Percentiles rank a stretch among this genome's conserved stretches.
These are phyloP conservation scores for Fusarium beomiforme DNA, from an alignment of 2,329 filamentous ascomycete genomes.

Conservation along the genomic window DNA sequence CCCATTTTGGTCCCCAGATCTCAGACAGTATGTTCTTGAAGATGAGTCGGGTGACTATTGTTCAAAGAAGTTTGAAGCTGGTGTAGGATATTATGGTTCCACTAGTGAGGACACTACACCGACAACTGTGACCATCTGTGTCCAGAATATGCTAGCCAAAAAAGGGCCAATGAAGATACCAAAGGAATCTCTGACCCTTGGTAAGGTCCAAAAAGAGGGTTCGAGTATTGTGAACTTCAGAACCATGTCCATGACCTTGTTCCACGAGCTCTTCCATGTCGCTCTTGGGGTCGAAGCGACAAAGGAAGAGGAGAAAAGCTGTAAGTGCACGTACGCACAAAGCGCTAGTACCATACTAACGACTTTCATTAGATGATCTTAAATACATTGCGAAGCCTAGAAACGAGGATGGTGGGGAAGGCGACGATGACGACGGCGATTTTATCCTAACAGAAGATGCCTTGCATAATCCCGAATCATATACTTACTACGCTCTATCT, in stretches of 20 bases:
- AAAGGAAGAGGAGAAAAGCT: background rate
- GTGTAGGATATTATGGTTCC: accelerated
- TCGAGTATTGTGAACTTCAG: background rate
- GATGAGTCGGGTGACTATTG: background rate
- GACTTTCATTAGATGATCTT: accelerated
- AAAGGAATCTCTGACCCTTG: background rate
- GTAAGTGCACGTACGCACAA: no score
- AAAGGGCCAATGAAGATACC: no score
- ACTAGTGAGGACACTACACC: background rate
- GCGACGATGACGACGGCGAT: background rate
- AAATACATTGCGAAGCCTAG: background rate
- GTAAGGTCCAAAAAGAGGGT: accelerated
- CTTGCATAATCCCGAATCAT: background rate
- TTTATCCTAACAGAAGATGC: background rate
- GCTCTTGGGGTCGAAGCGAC: background rate
- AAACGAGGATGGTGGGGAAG: background rate
- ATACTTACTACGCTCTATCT: background rate
- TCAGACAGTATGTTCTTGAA: accelerated
- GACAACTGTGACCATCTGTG: background rate
- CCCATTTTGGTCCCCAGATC: background rate
- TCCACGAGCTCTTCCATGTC: background rate
- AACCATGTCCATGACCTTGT: background rate
- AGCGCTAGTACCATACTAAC: accelerated
- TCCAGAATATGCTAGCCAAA: background rate
- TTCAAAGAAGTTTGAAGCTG: background rate